phyloP scores from a whole-genome alignment of 106 monocot genomes.

The Amphibolis antarctica region DNA sequence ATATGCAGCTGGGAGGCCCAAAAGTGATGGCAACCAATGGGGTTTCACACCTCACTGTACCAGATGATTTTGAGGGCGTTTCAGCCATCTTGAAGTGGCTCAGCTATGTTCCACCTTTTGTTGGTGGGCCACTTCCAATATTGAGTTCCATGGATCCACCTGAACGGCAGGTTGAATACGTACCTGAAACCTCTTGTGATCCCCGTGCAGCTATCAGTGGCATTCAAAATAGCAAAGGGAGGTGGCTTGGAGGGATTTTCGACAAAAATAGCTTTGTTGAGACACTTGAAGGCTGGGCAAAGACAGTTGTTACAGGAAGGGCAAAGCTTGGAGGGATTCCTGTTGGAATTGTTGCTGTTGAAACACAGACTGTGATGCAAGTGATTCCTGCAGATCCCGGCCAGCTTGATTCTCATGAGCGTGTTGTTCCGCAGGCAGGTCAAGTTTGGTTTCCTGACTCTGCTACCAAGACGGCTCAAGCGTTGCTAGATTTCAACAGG shows the following conservation, averaged over 20 bases:
- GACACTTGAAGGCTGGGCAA: slow-evolving; percentile 95
- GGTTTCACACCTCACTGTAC: slow-evolving; percentile 87
- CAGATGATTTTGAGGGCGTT: slow-evolving; percentile 92
- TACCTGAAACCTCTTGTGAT: slow-evolving; percentile 83
- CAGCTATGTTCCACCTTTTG: slow-evolving; percentile 71
- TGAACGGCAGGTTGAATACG: slow-evolving; percentile 58
- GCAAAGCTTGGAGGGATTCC: slow-evolving; percentile 95
- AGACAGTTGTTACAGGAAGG: slow-evolving; percentile 89
- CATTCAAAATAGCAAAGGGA: slow-evolving; percentile 32
- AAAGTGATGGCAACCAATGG: slow-evolving; percentile 99
- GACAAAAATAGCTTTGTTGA: slow-evolving; percentile 88
- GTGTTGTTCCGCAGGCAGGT: slow-evolving; percentile 90
- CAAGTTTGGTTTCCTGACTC: slow-evolving; percentile 99
- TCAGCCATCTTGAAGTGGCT: slow-evolving; percentile 90
- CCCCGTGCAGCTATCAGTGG: slow-evolving; percentile 84
- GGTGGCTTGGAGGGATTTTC: slow-evolving; percentile 88
- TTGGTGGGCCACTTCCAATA: slow-evolving; percentile 74
- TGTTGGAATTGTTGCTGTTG: slow-evolving; percentile 90
- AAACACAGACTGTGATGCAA: slow-evolving; percentile 92
- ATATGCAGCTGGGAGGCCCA: slow-evolving; percentile 97
- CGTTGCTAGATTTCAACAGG: slow-evolving; percentile 81
- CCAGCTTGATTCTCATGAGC: slow-evolving; percentile 86
- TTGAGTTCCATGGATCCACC: slow-evolving; percentile 50
- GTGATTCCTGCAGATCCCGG: slow-evolving; percentile 95
- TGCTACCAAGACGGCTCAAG: slow-evolving; percentile 89